Percentiles rank a stretch among this genome's conserved stretches.
phyloP scores from a whole-genome alignment of 2,329 filamentous ascomycete genomes.

The Scortechinia acanthostroma region DNA sequence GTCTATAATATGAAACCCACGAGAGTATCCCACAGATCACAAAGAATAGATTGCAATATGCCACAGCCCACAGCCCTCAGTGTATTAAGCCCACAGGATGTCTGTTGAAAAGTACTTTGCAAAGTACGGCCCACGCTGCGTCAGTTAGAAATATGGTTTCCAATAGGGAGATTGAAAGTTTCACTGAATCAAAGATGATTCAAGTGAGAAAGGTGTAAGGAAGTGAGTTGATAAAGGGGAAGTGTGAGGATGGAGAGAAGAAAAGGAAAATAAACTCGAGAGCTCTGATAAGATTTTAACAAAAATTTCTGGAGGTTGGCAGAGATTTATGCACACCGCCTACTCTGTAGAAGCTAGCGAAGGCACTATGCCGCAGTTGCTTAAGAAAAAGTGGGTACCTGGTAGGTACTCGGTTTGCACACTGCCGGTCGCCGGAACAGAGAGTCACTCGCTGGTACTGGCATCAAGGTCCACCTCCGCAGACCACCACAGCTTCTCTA shows the following conservation, averaged over 20 bases:
- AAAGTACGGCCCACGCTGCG: conserved; percentile 2
- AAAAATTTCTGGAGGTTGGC: neutral
- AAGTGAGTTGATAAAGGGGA: conserved; percentile 7
- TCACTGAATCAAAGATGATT: conserved; percentile 3
- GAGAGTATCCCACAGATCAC: conserved; percentile 1
- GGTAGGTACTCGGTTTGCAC: no score
- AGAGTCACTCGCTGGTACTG: no score
- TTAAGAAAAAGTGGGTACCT: neutral
- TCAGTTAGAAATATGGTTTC: no score
- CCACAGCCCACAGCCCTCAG: neutral
- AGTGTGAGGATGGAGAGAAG: neutral
- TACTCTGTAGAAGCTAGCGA: neutral
- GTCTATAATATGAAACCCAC: neutral
- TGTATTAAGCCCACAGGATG: neutral
- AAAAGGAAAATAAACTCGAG: conserved; percentile 1
- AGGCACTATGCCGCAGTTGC: neutral
- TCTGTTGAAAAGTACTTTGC: neutral
- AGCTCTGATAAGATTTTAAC: neutral
- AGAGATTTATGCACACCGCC: conserved; percentile 1
- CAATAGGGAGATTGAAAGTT: neutral
- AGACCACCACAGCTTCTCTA: no score
- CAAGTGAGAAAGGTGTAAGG: conserved; percentile 9
- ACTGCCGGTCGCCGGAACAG: no score
- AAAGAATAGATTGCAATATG: neutral
- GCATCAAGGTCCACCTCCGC: no score